Evolutionary conservation across 1,139 yeast genomes (phyloP), one percentile per base, ranked within the genome.

Genomic region (Ogataea hybrid): DNA sequence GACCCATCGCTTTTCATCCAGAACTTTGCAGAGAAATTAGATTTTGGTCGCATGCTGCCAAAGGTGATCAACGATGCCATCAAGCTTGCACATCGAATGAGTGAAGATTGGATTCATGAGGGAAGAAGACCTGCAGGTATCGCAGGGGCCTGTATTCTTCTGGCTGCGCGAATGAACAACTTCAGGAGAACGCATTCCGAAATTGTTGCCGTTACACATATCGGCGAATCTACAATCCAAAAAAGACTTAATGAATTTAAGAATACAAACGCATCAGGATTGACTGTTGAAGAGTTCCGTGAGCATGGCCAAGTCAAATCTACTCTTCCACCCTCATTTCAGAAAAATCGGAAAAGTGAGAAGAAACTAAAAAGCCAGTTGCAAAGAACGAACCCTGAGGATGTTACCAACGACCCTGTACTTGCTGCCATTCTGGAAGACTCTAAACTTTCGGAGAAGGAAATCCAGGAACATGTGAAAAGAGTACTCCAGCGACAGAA

Each of bases 111-210:
- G 97, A 85, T 92, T 50, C 86, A 84, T 58, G 95, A 88, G 62
- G 99, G 99, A 25, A 77, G 99, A 60, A 75, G 98, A 48, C 98
- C 98, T 0, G 97, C 98, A 0, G 98, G 99, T 57, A 79, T 92
- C 39, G 98, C 98, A 0, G 99, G 98, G 22, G 98, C 98, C 0
- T 89, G 97, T 64, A 75, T 92, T 2, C 64, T 94, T 37, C 67
- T 92, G 40, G 98, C 99, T 0, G 92, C 97, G 3, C 75, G 98
- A 64, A 92, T 92, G 97, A 92, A 92, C 64, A 90, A 90, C 58
- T 81, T 86, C 61, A 75, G 96, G 56, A 73, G 97, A 57, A 84
- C 95, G 4, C 96, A 92, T 63, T 79, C 92, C 1, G 97, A 94
- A 60, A 84, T 94, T 43, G 97, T 92, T 17, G 94, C 95, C 0